phyloP scores from a whole-genome alignment of 768 basidiomycete genomes.

The Lentinula lateritia region DNA sequence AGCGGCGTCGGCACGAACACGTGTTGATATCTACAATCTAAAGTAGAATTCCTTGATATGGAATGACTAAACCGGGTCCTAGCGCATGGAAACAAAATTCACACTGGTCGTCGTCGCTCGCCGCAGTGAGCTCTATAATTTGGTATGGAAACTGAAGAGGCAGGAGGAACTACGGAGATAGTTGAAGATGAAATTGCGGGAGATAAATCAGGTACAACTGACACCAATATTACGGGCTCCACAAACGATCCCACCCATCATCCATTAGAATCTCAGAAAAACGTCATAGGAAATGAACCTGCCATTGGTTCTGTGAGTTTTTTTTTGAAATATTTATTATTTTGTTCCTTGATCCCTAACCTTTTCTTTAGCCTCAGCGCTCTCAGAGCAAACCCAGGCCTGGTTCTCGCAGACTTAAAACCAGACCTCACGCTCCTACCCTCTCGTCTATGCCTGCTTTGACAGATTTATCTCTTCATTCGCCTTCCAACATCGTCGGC shows the following conservation, averaged over 20 bases:
- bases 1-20: not conserved
- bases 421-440: not conserved
- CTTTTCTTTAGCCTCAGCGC: not conserved
- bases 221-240: not conserved
- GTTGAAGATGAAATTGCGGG: not conserved
- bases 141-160: not conserved
- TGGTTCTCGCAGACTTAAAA: not conserved
- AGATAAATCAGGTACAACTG: not conserved
- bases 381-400: not conserved
- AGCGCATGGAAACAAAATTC: not conserved
- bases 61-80: not conserved
- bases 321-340: not conserved
- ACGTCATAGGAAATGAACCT: not conserved
- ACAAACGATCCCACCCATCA: not conserved
- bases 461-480: slow-evolving; percentile 1
- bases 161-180: not conserved
- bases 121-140: not conserved
- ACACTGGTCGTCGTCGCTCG: not conserved
- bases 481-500: slow-evolving; percentile 5
- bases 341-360: not conserved
- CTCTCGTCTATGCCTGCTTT: not conserved
- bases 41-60: not conserved
- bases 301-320: not conserved
- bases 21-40: not conserved
- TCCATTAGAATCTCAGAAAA: not conserved